Evolutionary conservation across 768 basidiomycete genomes (phyloP).

Genomic region (Fibroporia radiculosa): DNA sequence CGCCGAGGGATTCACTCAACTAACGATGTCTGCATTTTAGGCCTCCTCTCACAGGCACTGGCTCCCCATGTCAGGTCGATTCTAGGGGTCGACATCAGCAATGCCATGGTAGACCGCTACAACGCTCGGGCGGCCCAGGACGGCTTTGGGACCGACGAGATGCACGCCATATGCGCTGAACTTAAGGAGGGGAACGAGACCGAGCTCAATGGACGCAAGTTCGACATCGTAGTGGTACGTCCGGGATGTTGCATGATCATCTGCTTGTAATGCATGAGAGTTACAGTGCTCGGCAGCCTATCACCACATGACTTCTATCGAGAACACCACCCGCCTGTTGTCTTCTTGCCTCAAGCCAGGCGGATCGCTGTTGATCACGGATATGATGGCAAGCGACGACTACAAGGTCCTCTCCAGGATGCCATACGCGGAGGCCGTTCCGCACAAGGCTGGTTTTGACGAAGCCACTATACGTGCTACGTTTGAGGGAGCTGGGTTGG

Average conservation of each 20-base stretch:
- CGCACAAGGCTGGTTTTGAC: slow-evolving; percentile 47
- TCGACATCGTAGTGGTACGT: slow-evolving; percentile 67
- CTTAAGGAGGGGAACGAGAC: slow-evolving; percentile 38
- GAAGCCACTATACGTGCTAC: slow-evolving; percentile 38
- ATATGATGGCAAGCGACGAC: slow-evolving; percentile 30
- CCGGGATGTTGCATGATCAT: background rate
- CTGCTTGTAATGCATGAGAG: background rate
- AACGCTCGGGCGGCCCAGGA: slow-evolving; percentile 51
- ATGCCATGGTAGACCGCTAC: slow-evolving; percentile 59
- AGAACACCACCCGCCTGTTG: slow-evolving; percentile 44
- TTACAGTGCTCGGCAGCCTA: slow-evolving; percentile 55
- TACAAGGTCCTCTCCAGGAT: slow-evolving; percentile 31
- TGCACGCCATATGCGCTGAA: slow-evolving; percentile 51
- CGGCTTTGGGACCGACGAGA: slow-evolving; percentile 56
- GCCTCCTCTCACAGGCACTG: slow-evolving; percentile 54
- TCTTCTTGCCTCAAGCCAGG: slow-evolving; percentile 52
- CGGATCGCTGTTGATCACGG: slow-evolving; percentile 52
- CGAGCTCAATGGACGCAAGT: slow-evolving; percentile 45
- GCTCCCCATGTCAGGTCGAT: slow-evolving; percentile 53
- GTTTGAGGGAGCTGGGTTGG: slow-evolving; percentile 49
- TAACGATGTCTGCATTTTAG: slow-evolving; percentile 27
- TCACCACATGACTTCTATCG: slow-evolving; percentile 51
- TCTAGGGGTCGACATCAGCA: slow-evolving; percentile 72
- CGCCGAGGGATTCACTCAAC: background rate
- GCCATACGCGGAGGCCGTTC: slow-evolving; percentile 36